Evolutionary conservation across 1,139 yeast genomes (phyloP).

Genomic region (Kurtzmaniella quercitrusa): DNA sequence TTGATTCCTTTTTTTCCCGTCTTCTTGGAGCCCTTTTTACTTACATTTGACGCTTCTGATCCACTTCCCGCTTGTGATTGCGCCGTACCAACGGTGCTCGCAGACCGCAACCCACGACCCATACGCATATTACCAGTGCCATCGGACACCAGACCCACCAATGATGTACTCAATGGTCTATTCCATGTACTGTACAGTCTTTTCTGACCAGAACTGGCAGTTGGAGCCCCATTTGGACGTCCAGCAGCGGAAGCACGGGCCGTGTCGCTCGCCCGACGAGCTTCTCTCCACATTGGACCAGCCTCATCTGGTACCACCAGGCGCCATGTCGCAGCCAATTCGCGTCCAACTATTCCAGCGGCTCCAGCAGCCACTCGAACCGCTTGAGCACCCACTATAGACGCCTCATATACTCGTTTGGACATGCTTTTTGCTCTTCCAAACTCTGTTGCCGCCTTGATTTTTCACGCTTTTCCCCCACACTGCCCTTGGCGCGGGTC

Average conservation of each 20-base stretch:
- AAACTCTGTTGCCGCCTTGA: neutral
- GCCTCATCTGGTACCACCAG: neutral
- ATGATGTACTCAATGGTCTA: constrained; percentile 4
- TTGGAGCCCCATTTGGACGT: neutral
- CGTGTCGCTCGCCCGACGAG: neutral
- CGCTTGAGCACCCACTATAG: constrained; percentile 1
- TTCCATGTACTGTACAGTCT: constrained; percentile 6
- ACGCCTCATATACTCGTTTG: constrained; percentile 1
- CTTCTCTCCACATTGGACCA: neutral
- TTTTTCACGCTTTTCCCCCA: neutral
- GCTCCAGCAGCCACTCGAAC: neutral
- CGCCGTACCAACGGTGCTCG: neutral
- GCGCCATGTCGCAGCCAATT: neutral
- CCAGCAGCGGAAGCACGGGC: constrained; percentile 3
- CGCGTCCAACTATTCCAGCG: neutral
- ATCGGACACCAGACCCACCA: neutral
- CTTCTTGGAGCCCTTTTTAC: neutral
- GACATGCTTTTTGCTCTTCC: neutral
- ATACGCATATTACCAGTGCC: neutral
- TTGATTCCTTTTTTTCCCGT: too few species aligned
- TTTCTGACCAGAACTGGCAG: constrained; percentile 2
- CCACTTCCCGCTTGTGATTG: neutral
- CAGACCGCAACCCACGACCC: neutral
- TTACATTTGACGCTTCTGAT: neutral
- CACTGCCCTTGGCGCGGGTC: neutral